Conservation (phyloP, 352 stramenopile genomes). For the Pythium angustatum region DNA sequence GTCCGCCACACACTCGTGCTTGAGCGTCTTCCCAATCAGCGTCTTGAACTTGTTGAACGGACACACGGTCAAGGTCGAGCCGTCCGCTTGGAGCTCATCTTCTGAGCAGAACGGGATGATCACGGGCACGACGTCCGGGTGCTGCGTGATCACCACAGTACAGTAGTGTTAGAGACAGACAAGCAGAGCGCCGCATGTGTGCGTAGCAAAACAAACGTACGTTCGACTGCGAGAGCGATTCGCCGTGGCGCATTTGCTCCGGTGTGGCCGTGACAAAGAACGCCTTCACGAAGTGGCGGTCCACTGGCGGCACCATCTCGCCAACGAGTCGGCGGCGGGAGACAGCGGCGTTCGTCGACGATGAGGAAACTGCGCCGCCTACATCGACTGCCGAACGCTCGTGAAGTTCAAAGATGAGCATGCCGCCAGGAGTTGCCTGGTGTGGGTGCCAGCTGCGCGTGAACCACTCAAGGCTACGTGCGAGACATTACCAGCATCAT, state of each 20-base stretch:
- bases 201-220: constrained; percentile 36
- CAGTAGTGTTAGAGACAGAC: background rate
- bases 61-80: constrained; percentile 52
- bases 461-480: constrained; percentile 62
- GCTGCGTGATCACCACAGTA: constrained; percentile 31
- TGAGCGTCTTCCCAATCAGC: constrained; percentile 62
- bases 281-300: constrained; percentile 62
- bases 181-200: background rate
- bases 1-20: constrained; percentile 66
- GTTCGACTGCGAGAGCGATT: constrained; percentile 55
- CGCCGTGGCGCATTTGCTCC: constrained; percentile 65
- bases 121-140: constrained; percentile 60
- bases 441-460: constrained; percentile 72
- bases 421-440: constrained; percentile 65
- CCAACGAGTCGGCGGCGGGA: constrained; percentile 17
- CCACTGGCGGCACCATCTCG: constrained; percentile 12
- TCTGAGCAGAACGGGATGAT: constrained; percentile 71
- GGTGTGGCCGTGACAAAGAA: constrained; percentile 74
- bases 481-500: too few relatives aligned
- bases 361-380: background rate
- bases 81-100: constrained; percentile 48
- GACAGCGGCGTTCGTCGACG: background rate
- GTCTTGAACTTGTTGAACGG: constrained; percentile 68
- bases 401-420: constrained; percentile 81
- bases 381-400: constrained; percentile 17